phyloP scores from a whole-genome alignment of 2,329 filamentous ascomycete species.

The Apiospora rasikravindrae region DNA sequence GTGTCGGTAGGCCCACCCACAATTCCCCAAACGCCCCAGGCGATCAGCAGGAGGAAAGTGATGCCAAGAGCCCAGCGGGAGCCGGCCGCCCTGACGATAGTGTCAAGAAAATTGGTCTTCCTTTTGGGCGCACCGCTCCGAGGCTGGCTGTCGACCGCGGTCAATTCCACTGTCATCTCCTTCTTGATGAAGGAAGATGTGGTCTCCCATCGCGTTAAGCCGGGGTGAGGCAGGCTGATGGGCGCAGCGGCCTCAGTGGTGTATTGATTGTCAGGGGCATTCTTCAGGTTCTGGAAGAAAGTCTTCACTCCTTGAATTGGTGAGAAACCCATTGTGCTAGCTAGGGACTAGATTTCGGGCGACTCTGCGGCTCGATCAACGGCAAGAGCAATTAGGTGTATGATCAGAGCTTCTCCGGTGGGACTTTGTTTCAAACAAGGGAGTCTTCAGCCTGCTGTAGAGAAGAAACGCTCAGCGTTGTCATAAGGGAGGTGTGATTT shows the following conservation, averaged over 20 bases:
- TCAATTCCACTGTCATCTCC: background rate
- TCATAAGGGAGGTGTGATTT: background rate
- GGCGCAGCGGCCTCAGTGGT: background rate
- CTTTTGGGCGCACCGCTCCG: background rate
- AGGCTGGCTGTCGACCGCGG: background rate
- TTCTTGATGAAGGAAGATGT: background rate
- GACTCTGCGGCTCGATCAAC: background rate
- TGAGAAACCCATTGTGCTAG: slow-evolving; percentile 3
- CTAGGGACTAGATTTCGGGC: background rate
- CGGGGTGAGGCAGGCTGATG: background rate
- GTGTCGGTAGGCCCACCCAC: slow-evolving; percentile 38
- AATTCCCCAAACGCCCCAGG: slow-evolving; percentile 39
- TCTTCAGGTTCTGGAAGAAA: slow-evolving; percentile 10
- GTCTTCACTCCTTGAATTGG: slow-evolving; percentile 7
- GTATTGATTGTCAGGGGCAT: slow-evolving; percentile 16
- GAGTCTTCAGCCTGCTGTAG: slow-evolving; percentile 6
- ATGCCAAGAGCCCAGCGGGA: slow-evolving; percentile 35
- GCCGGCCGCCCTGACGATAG: slow-evolving; percentile 33
- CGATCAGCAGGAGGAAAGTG: slow-evolving; percentile 37
- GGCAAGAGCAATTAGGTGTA: background rate
- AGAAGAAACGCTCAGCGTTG: slow-evolving; percentile 8
- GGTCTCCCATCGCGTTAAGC: background rate
- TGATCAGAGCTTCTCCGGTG: background rate
- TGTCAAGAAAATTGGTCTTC: slow-evolving; percentile 29
- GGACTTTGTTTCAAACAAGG: background rate